Base-by-base conservation (phyloP, 371 early-diverging fungal genomes). In the Chytridium lagenaria region DNA sequence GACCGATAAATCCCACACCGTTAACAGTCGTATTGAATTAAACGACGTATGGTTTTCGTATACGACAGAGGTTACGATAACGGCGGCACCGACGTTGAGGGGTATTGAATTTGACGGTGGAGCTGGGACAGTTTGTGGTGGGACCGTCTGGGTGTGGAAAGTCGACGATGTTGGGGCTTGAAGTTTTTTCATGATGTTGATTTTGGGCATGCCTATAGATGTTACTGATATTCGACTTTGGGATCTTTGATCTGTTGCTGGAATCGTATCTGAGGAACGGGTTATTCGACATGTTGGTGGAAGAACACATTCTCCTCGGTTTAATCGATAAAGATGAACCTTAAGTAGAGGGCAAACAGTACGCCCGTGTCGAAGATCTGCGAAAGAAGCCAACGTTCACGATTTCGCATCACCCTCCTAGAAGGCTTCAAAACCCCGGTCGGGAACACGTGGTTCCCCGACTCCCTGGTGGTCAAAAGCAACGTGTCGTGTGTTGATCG, bases 201-300 rank as follows among this genome's bases (percentile, higher is more conserved):
- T 23, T 73, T 39, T 55, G 85, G 85, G 31, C 61, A 78, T 1
- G 86, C 92, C 26, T 77, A 76, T 1, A 39, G 88, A 93, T 71
- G 87, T 93, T 67, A 80, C 83, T 55, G 83, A 86, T 31, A 87
- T 91, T 74, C 50, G 75, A 50, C 76, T 92, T 40, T 77, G 80
- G 30, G 86, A 88, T 50, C 79, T 94, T 15, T 89, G 95, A 55
- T 73, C 86, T 10, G 86, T 90, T 59, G 87, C 96, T 80, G 90
- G 92, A 0, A 79, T 95, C 31, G 95, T 97, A 3, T 88, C 91
- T 40, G 97, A 98, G 82, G 96, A 96, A 50, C 12, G 83, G 87
- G 10, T 80, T 96, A 38, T 95, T 96, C 77, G 90, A 90, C 77
- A 80, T 89, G 73, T 87, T 92, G 0, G 90, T 96, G 74, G 83